Base-by-base conservation (phyloP, 352 stramenopile species). In the Globisporangium canariense region DNA sequence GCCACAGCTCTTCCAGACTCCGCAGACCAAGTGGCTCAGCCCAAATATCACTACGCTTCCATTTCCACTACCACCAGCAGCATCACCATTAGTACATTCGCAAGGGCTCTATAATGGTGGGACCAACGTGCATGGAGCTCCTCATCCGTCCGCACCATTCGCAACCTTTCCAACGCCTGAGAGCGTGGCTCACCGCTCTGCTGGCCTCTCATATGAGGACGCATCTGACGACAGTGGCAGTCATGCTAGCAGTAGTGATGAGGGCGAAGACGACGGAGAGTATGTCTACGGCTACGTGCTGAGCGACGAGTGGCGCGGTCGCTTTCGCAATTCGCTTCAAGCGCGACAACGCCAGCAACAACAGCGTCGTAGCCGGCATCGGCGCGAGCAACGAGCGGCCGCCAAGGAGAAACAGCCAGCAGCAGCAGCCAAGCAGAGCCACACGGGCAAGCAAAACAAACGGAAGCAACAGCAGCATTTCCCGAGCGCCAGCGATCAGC, bases 271-370 rank as follows among this genome's bases (percentile, higher is more conserved):
- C 30, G 67, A 75, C 16, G 71, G 62, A 20, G 85, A 89, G 51
- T 92, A 78, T 60, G 83, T 92, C 55, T 92, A 89, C 43, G 78
- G 68, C 28, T 93, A 82, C 47, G 78, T 92, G 52, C 60, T 94
- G 58, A 87, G 70, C 25, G 76, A 94, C 46, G 83, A 90, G 55
- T 94, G 86, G 86, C 73, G 77, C 43, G 61, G 73, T 9, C 81
- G 76, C 60, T 89, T 89, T 54, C 61, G 41, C 41, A n/a, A 5
- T 25, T 65, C 47, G 9, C 49, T 65, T n/a, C 61, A 49, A 11
- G 51, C 49, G 9, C 40, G 65, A 16, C 60, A 60, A 20, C 38
- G 47, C 13, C 76, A 73, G 25, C 65, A 60, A 40, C 64, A 75
- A 32, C 43, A 54, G 20, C 69, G 75, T 28, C 9, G 28, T 16